phyloP scores from a whole-genome alignment of 73 alveolate species.

The Paraurostyla sp. region DNA sequence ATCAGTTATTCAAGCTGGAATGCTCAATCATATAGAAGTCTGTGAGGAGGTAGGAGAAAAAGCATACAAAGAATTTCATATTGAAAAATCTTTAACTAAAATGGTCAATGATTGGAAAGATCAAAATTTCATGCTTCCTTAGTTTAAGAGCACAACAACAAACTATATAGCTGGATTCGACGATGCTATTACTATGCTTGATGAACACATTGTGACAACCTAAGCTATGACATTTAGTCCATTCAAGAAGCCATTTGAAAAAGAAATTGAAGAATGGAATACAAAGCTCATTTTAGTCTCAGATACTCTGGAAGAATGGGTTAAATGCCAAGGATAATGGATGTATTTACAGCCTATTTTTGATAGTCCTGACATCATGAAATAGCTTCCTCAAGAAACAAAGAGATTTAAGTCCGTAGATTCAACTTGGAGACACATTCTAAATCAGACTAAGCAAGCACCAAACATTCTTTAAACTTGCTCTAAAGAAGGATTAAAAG shows the following conservation, averaged over 20 bases:
- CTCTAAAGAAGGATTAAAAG: slow-evolving; percentile 91
- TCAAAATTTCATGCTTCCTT: slow-evolving; percentile 82
- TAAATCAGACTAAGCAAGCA: slow-evolving; percentile 90
- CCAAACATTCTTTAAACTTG: slow-evolving; percentile 73
- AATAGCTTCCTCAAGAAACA: slow-evolving; percentile 99
- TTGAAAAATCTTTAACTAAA: slow-evolving; percentile 82
- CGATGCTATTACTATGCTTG: slow-evolving; percentile 92
- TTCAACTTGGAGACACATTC: slow-evolving; percentile 99
- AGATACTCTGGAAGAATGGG: slow-evolving; percentile 99
- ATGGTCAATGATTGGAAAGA: slow-evolving; percentile 92
- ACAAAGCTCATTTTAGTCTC: slow-evolving; percentile 95
- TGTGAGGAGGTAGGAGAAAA: slow-evolving; percentile 99
- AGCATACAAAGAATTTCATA: slow-evolving; percentile 94
- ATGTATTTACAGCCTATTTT: slow-evolving; percentile 99
- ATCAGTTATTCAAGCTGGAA: slow-evolving; percentile 94
- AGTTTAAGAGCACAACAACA: slow-evolving; percentile 82
- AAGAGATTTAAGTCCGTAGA: slow-evolving; percentile 99
- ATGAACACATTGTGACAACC: slow-evolving; percentile 98
- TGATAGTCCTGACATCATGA: slow-evolving; percentile 99
- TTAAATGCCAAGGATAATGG: slow-evolving; percentile 99
- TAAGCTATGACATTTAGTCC: slow-evolving; percentile 99
- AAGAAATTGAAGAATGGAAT: slow-evolving; percentile 99
- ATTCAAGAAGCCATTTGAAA: slow-evolving; percentile 99
- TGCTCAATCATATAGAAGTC: slow-evolving; percentile 93
- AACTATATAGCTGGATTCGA: slow-evolving; percentile 91